Base-by-base conservation (phyloP, 768 basidiomycete genomes). In the Galerina marginata region DNA sequence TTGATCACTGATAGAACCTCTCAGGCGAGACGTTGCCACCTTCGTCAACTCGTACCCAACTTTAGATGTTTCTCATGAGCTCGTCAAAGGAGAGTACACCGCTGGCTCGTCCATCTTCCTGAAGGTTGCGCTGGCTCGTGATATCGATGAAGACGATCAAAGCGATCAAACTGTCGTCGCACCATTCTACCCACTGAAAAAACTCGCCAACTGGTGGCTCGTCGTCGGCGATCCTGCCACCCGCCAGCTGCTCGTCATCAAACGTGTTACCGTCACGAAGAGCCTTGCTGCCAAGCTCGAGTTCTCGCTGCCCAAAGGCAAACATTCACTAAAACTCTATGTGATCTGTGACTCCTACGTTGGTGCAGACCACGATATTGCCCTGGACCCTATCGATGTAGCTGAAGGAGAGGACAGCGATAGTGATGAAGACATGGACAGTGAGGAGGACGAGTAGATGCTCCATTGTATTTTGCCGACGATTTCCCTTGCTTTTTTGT, bases 31-130 rank as follows among this genome's bases (percentile, higher is more conserved):
- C 67, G 95, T 99, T 25, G 97, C 97, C 2, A 89, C 85, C 44
- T 96, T 97, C 65, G 95, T 97, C 68, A 99, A 99, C 75, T 91
- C 95, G 1, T 99, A 97, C 71, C 96, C 96, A 0, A 96, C 93
- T n/a, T 81, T 99, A 40, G 97, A 99, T 60, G 93, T 99, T 44
- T 80, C 85, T 11, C 88, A 91, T 67, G 88, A 95, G 60, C 82
- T 99, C n/a, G 90, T 86, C 62, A 88, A 92, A 71, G 92, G 90
- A 56, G 90, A 93, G 9, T 91, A 95, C 72, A 91, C 90, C 0
- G 92, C 97, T 0, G 90, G 91, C 11, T 80, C 89, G 9, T 92
- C 97, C 0, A 92, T 99, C 74, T 76, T 83, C 9, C 79, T 99
- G 55, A 86, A 90, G 65, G 91, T 98, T 43, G 76, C 83, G 0